Evolutionary conservation across 768 basidiomycete genomes (phyloP).

Genomic region (Antrodiella citrinella): DNA sequence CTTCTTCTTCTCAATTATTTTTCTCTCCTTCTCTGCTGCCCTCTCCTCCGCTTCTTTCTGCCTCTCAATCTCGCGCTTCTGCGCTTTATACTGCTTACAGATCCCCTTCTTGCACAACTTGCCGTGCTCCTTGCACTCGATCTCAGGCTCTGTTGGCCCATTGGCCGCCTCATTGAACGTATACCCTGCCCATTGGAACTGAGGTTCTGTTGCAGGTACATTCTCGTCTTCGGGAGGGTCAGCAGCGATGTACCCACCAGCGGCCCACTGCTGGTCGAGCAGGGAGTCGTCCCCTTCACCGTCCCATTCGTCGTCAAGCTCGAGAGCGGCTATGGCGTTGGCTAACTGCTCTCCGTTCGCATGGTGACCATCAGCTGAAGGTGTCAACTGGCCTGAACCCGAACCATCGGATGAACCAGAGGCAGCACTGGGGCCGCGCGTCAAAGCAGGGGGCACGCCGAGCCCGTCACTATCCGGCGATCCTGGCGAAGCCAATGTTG

Average conservation of each 20-base stretch:
- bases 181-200: conserved; percentile 6
- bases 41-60: not conserved
- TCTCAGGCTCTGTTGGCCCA: not conserved
- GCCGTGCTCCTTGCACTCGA: conserved; percentile 3
- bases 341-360: no score
- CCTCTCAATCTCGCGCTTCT: conserved; percentile 2
- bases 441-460: not conserved
- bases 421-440: not conserved
- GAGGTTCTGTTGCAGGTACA: not conserved
- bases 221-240: not conserved
- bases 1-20: not conserved
- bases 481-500: not conserved
- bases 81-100: conserved; percentile 4
- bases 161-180: not conserved
- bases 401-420: not conserved
- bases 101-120: conserved; percentile 5
- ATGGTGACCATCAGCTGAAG: not conserved
- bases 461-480: not conserved
- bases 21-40: not conserved
- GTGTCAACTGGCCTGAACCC: not conserved
- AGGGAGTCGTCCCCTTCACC: no score
- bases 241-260: not conserved
- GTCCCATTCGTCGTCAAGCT: not conserved
- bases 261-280: no score
- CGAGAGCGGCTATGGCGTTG: not conserved